phyloP scores from a whole-genome alignment of 768 basidiomycete species.

The Boletus fagicola region DNA sequence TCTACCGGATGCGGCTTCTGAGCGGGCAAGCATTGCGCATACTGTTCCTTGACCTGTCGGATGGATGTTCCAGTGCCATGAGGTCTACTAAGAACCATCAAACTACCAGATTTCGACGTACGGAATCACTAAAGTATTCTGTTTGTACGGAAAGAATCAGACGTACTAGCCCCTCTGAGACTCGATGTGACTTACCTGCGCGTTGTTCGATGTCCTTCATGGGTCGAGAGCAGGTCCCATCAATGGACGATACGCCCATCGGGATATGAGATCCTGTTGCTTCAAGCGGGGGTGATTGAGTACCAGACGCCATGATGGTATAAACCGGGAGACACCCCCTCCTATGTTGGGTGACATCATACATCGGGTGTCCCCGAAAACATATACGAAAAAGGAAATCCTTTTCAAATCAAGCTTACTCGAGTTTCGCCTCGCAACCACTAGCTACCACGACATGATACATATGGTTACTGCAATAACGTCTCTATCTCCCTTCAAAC shows the following conservation, averaged over 20 bases:
- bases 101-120: slow-evolving; percentile 4
- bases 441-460: background rate
- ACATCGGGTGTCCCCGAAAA: slow-evolving; percentile 22
- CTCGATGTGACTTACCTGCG: slow-evolving; percentile 34
- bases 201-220: slow-evolving; percentile 46
- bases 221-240: slow-evolving; percentile 34
- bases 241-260: slow-evolving; percentile 48
- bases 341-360: slow-evolving; percentile 28
- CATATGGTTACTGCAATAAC: no score
- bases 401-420: background rate
- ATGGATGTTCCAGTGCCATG: background rate
- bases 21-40: slow-evolving; percentile 6
- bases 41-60: slow-evolving; percentile 26
- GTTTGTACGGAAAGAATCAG: background rate
- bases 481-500: background rate
- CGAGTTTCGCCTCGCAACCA: background rate
- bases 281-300: slow-evolving; percentile 56
- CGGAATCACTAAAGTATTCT: slow-evolving; percentile 34
- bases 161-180: background rate
- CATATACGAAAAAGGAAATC: slow-evolving; percentile 13
- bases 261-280: slow-evolving; percentile 45
- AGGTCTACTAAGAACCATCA: background rate
- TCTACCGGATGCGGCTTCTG: slow-evolving; percentile 13
- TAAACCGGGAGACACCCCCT: no score
- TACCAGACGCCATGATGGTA: slow-evolving; percentile 36